phyloP scores from a whole-genome alignment of 164 flowering plant genomes.

The Stephania cephalantha region DNA sequence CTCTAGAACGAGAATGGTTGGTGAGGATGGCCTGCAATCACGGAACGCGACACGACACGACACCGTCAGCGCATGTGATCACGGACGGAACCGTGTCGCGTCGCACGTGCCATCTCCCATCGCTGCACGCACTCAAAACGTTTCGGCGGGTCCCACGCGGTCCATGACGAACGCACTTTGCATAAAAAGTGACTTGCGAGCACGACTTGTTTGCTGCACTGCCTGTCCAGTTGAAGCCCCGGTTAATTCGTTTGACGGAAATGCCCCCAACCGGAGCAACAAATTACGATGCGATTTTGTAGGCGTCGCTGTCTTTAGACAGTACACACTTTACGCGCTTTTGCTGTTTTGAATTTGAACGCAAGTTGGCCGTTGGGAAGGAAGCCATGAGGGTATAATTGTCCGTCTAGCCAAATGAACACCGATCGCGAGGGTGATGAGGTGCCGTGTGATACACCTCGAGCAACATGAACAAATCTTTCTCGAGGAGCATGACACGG shows the following conservation, averaged over 20 bases:
- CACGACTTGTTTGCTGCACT: background rate
- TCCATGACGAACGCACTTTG: conserved; percentile 6
- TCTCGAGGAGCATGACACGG: too few relatives aligned
- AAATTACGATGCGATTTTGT: background rate
- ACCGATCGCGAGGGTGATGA: background rate
- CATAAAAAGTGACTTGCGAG: background rate
- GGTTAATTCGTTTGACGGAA: background rate
- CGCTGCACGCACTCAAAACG: background rate
- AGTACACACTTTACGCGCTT: background rate
- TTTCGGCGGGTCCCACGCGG: background rate
- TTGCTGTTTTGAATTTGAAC: background rate
- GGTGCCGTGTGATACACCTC: background rate
- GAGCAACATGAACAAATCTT: too few relatives aligned
- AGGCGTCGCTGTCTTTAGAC: background rate
- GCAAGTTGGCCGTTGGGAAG: background rate
- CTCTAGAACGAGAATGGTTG: background rate
- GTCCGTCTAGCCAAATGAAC: too few relatives aligned
- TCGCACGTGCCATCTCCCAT: background rate
- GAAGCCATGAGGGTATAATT: too few relatives aligned
- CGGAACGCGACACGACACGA: background rate
- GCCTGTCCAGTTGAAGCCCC: background rate
- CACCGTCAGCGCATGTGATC: conserved; percentile 9
- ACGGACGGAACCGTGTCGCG: background rate
- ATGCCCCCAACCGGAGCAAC: background rate
- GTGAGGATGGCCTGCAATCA: background rate